phyloP scores from a whole-genome alignment of 805 yeast species.

The Spathaspora girioi region DNA sequence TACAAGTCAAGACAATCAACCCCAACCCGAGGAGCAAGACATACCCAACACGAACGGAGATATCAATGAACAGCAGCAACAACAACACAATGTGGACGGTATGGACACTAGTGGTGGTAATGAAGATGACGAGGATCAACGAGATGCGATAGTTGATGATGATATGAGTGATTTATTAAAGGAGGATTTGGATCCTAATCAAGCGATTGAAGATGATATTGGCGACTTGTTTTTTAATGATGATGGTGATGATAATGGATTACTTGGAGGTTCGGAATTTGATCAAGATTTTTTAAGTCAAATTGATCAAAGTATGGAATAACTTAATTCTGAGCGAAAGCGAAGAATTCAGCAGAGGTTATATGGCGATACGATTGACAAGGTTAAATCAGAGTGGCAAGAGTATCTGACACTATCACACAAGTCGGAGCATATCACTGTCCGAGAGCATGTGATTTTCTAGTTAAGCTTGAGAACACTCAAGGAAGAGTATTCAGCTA shows the following conservation, averaged over 20 bases:
- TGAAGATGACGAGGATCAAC: not conserved
- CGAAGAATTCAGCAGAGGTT: too few relatives aligned
- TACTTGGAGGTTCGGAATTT: constrained; percentile 23
- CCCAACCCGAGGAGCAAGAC: not conserved
- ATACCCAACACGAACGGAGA: too few relatives aligned
- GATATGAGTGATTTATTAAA: constrained; percentile 9
- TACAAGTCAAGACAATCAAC: not conserved
- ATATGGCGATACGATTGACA: too few relatives aligned
- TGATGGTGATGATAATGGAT: constrained; percentile 17
- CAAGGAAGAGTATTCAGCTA: too few relatives aligned
- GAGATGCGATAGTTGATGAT: not conserved
- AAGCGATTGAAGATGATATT: constrained; percentile 24
- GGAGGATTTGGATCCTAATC: constrained; percentile 7
- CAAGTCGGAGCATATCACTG: not conserved
- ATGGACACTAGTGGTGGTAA: not conserved
- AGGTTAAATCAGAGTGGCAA: too few relatives aligned
- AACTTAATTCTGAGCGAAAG: too few relatives aligned
- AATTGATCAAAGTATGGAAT: constrained; percentile 21
- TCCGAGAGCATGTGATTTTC: too few relatives aligned
- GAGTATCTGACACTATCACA: too few relatives aligned
- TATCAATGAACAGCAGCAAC: not conserved
- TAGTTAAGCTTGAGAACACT: too few relatives aligned
- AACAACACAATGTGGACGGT: not conserved
- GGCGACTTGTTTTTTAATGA: constrained; percentile 30
- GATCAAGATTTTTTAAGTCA: constrained; percentile 31